These are phyloP conservation scores for Acorus calamus DNA, from an alignment of 106 monocot genomes.

Conservation along the genomic window DNA sequence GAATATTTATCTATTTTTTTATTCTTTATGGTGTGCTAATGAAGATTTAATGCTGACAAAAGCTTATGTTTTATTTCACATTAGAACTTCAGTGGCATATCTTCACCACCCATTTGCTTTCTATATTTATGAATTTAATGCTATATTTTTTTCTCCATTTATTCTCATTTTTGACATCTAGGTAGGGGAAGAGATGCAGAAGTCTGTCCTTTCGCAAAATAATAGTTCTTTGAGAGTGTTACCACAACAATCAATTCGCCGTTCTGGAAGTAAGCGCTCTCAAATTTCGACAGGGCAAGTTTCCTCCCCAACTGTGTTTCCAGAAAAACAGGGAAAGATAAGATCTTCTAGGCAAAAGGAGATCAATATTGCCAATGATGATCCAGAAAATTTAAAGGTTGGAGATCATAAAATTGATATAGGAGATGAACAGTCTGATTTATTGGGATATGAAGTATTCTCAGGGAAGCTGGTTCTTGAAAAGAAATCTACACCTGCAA, in stretches of 20 bases:
- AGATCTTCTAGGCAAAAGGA: constrained; percentile 36
- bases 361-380: constrained; percentile 25
- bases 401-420: constrained; percentile 81
- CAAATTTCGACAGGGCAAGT: constrained; percentile 47
- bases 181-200: constrained; percentile 36
- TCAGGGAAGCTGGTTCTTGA: constrained; percentile 71
- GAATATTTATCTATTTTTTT: too few relatives aligned
- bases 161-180: not conserved
- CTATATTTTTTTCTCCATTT: too few relatives aligned
- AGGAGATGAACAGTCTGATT: constrained; percentile 77
- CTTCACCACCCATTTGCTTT: too few relatives aligned
- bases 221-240: constrained; percentile 34
- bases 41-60: too few relatives aligned
- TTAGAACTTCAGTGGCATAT: too few relatives aligned
- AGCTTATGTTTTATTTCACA: too few relatives aligned
- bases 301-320: constrained; percentile 59
- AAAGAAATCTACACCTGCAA: constrained; percentile 32
- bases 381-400: constrained; percentile 35
- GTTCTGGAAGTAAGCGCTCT: constrained; percentile 35
- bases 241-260: constrained; percentile 27
- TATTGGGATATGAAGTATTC: constrained; percentile 75
- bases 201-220: constrained; percentile 28
- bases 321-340: constrained; percentile 44
- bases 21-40: too few relatives aligned
- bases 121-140: too few relatives aligned